Evolutionary conservation across 176 grass and related monocot genomes (phyloP), one percentile per base, ranked within the genome.

Genomic region (Metroxylon sagu): DNA sequence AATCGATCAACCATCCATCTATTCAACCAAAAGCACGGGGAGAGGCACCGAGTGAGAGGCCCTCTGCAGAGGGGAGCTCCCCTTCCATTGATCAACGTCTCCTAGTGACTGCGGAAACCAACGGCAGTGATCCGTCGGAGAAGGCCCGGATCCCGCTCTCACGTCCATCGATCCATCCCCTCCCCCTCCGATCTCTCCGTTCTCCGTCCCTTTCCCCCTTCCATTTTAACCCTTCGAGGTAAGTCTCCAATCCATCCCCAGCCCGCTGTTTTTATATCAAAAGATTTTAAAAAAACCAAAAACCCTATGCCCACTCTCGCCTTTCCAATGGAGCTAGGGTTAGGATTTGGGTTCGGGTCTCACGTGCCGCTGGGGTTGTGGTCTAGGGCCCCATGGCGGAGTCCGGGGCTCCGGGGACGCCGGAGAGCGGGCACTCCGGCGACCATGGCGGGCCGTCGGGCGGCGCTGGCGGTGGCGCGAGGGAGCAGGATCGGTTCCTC

Each of bases 301-400:
- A 30, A 30, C 29, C 29, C 29, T 35, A 7, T 7, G 25, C 19
- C 7, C 10, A 0, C 1, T 5, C 23, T 12, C 18, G 27, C 26
- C 6, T 8, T 5, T 35, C 31, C 5, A 35, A 35, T 35, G 31
- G 31, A 35, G 31, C 31, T 35, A 35, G 31, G 31, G 31, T 35
- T 35, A 35, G 6, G 6, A 7, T 35, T 35, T 35, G 31, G 31
- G 8, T 35, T 35, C 1, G 6, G 1, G 31, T 35, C 31, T 35
- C 6, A 35, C 6, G 31, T 35, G 1, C 6, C 25, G 5, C 16
- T 2, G 16, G 25, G 25, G 30, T 26, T 60, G 5, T 16, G 57
- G 57, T 60, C 6, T 27, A 31, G 65, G 50, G 6, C 35, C 14
- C 35, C 52, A 70, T 70, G 67, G 54, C 54, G 54, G 54, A 70